Base-by-base conservation (phyloP, 768 basidiomycete species). In the Lentinula boryana region DNA sequence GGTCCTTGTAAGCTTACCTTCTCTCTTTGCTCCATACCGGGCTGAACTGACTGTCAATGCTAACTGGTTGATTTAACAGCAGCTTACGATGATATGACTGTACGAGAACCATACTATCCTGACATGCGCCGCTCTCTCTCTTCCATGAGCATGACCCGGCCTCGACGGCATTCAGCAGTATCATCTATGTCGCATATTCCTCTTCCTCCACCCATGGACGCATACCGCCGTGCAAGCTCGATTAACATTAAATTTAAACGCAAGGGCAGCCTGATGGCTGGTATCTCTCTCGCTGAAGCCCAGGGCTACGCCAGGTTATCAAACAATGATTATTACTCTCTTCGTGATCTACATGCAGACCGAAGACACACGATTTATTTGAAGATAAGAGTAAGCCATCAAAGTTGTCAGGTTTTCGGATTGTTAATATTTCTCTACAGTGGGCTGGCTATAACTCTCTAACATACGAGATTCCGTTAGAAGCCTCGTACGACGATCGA, bases 401-500 rank as follows among this genome's bases (percentile, higher is more conserved):
- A 23, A n/a, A 58, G 38, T 1, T 61, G 58, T 53, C 21, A 16
- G 60, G 33, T 1, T 27, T 50, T 60, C 13, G 27, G 43, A n/a
- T 18, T 40, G 46, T 48, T 52, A 63, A 49, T 38, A 23, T 4
- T 9, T 16, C 48, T 48, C 23, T 9, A 41, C 59, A 89, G 88
- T 91, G 88, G 88, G 76, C 81, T 46, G 88, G 88, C 1, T 88
- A 89, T 66, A 71, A 78, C 44, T 80, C 87, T 8, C 78, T 88
- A 70, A 88, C 86, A 44, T 91, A 89, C 64, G 86, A 89, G 68
- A 84, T 91, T 48, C 88, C 89, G 1, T 73, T 89, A 48, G 86
- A 89, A 64, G 27, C 50, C 21, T 79, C 79, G 10, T 87, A 86
- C 66, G 80, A 83, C 60, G 84, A 86, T 33, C 83, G 82, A 49